Base-by-base conservation (phyloP, 2,329 filamentous ascomycete species). In the Trichothecium roseum region DNA sequence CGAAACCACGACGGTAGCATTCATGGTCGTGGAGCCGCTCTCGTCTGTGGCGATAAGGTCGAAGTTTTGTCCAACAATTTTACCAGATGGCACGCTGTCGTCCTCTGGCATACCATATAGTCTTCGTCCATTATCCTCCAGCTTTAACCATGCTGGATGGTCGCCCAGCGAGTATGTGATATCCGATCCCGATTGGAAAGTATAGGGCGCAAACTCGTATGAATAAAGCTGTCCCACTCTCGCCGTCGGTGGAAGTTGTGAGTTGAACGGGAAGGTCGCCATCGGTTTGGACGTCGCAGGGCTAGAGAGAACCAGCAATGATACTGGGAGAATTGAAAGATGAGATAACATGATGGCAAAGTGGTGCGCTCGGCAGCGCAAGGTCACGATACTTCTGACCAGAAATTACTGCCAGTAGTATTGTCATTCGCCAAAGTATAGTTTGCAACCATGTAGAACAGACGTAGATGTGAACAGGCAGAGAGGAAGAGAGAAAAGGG, bases 201-300 rank as follows among this genome's bases (percentile, higher is more conserved):
- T 94, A 28, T 78, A 76, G 13, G 67, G 57, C 8, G 83, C 81
- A 48, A 94, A 83, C 20, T 72, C 65, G 50, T 88, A 86, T 8
- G 66, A 72, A 56, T 85, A 91, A 3, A 68, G 65, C 46, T 79
- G 52, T 28, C 70, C 72, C 40, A 83, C 65, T 44, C 82, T 72
- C 15, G 84, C 86, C 36, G 88, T 80, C 4, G 81, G 80, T 22
- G 86, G 86, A 1, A 93, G 70, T 55, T 94, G 87, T 3, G 84
- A 78, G 57, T 91, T 93, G 55, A 94, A 68, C 1, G 86, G 86
- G 46, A 88, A 89, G 32, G 65, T 60, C 32, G 67, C 50, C 17
- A 54, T 48, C 9, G 72, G 72, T 14, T 55, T 49, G 35, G 60
- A 54, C 27, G 39, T 13, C 30, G 32, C 14, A 30, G 14, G 20